Conservation (phyloP, 768 basidiomycete species). For the Megacollybia marginata region DNA sequence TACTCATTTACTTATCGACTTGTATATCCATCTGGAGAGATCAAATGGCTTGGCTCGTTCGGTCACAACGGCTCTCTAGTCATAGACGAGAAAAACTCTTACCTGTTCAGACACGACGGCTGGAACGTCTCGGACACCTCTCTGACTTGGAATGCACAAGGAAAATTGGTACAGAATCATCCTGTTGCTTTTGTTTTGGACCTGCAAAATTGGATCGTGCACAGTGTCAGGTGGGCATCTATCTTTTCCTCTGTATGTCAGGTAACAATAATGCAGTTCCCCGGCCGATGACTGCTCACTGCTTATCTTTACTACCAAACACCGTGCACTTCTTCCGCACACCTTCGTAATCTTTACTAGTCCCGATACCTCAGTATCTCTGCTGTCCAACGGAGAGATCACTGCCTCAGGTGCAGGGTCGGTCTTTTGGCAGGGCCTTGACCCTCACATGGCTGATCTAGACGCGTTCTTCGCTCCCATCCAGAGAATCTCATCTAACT, state of each 20-base stretch:
- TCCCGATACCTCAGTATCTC: constrained; percentile 16
- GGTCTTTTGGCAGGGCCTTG: constrained; percentile 16
- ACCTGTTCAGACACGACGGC: not conserved
- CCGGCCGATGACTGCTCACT: constrained; percentile 17
- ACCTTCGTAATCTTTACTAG: constrained; percentile 24
- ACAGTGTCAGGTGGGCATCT: too few species aligned
- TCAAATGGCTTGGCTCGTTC: constrained; percentile 39
- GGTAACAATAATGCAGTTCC: constrained; percentile 1
- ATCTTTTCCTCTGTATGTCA: too few species aligned
- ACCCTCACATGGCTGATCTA: constrained; percentile 8
- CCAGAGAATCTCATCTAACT: constrained; percentile 4
- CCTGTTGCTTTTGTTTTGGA: constrained; percentile 2
- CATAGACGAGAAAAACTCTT: constrained; percentile 15
- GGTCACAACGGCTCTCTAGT: constrained; percentile 35
- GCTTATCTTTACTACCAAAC: constrained; percentile 23
- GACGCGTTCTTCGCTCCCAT: constrained; percentile 9
- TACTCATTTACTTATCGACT: constrained; percentile 46
- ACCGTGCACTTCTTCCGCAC: constrained; percentile 10
- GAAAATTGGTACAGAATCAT: constrained; percentile 2
- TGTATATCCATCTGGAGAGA: constrained; percentile 31
- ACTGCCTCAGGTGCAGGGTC: constrained; percentile 21
- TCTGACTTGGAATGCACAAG: constrained; percentile 13
- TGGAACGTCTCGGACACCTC: constrained; percentile 7
- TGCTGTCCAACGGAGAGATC: constrained; percentile 18
- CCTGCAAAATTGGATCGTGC: constrained; percentile 13